Evolutionary conservation across 2,329 filamentous ascomycete genomes (phyloP).

Genomic region (Trichoderma polysporum): DNA sequence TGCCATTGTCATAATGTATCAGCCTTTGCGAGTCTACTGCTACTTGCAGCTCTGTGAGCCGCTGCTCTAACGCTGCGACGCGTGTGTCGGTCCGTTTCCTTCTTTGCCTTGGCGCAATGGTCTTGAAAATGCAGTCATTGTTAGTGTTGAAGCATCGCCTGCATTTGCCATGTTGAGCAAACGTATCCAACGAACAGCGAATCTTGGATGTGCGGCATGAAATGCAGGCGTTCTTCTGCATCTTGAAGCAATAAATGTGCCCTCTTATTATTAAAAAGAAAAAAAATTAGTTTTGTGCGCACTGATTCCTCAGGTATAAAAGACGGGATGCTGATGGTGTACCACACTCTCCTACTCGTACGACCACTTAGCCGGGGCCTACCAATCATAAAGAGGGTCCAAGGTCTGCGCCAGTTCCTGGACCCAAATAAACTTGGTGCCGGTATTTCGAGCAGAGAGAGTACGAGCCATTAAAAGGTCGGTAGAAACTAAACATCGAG

Average conservation of each 20-base stretch:
- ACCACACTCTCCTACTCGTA: not conserved
- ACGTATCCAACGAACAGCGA: not conserved
- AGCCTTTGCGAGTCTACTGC: not conserved
- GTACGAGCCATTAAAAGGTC: not conserved
- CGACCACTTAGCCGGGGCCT: no score
- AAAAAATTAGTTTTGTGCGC: not conserved
- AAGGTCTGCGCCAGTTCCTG: not conserved
- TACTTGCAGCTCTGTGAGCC: not conserved
- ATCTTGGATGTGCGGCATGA: not conserved
- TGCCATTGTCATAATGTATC: not conserved
- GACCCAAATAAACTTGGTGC: not conserved
- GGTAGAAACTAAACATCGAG: not conserved
- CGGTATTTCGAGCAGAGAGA: not conserved
- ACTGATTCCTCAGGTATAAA: not conserved
- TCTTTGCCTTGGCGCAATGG: not conserved
- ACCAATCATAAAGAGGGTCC: not conserved
- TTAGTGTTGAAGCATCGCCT: not conserved
- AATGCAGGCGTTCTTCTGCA: not conserved
- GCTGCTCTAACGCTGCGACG: not conserved
- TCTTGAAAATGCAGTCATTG: not conserved
- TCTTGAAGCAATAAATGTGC: not conserved
- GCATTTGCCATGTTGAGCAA: not conserved
- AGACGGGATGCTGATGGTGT: not conserved
- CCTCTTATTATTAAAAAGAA: not conserved
- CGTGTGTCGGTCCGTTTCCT: not conserved